A percentile compares a stretch with the other conserved stretches of the same genome.
Evolutionary conservation across 192 early-diverging fungal species (phyloP).

Genomic region (Coemansia guatemalensis): DNA sequence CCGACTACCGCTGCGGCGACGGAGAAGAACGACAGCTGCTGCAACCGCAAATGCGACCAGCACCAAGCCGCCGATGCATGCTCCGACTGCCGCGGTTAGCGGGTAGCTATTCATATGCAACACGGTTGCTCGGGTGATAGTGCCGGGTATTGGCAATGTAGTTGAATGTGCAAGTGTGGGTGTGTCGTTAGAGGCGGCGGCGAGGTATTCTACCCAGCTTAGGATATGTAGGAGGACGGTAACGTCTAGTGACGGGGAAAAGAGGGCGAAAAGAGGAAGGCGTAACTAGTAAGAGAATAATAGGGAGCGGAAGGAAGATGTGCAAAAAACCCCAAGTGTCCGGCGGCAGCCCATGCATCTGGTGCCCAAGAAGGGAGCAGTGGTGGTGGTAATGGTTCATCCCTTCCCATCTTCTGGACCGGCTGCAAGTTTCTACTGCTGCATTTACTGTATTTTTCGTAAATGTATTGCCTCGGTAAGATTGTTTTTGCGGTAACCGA

Average conservation of each 20-base stretch:
- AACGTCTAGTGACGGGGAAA: background rate
- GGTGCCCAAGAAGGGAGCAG: background rate
- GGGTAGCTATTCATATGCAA: constrained; percentile 14
- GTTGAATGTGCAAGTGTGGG: background rate
- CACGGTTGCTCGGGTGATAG: background rate
- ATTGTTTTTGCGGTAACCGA: background rate
- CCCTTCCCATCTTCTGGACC: background rate
- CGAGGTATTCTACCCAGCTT: background rate
- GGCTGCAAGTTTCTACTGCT: background rate
- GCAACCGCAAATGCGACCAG: constrained; percentile 9
- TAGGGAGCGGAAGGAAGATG: background rate
- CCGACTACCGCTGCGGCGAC: constrained; percentile 8
- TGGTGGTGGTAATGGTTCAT: background rate
- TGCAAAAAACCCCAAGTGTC: background rate
- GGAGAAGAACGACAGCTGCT: constrained; percentile 10
- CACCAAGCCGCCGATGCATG: constrained; percentile 17
- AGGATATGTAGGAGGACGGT: background rate
- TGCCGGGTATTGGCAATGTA: background rate
- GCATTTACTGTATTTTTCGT: background rate
- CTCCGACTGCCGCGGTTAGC: constrained; percentile 11
- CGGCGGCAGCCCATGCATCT: background rate
- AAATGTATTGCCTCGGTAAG: background rate
- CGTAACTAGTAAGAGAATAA: background rate
- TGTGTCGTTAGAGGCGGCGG: background rate
- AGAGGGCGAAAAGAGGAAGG: background rate